Evolutionary conservation across 768 basidiomycete genomes (phyloP).

Genomic region (Leucosporidium yakuticum): DNA sequence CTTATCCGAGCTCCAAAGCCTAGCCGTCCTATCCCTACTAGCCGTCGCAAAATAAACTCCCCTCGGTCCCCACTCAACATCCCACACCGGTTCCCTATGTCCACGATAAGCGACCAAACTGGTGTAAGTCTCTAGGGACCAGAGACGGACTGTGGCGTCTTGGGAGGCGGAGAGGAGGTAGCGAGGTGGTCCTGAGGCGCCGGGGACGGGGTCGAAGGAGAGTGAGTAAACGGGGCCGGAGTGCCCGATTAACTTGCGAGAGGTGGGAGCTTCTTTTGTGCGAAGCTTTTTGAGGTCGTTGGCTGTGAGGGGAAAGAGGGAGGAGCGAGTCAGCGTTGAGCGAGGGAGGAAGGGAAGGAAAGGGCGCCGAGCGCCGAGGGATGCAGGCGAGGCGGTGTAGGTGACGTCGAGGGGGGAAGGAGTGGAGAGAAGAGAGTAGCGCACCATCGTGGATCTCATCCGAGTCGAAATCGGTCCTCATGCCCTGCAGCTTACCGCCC

Average conservation of each 20-base stretch:
- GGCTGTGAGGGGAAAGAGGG: conserved; percentile 46
- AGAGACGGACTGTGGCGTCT: conserved; percentile 81
- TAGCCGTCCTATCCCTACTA: conserved; percentile 85
- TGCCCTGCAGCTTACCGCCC: conserved; percentile 74
- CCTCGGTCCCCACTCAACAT: conserved; percentile 96
- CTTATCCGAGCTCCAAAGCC: conserved; percentile 93
- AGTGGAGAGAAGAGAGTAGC: conserved; percentile 35
- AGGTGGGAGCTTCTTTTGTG: conserved; percentile 53
- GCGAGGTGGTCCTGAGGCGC: conserved; percentile 76
- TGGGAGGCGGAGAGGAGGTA: conserved; percentile 87
- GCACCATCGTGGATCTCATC: conserved; percentile 64
- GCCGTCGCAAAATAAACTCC: conserved; percentile 98
- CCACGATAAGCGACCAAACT: conserved; percentile 91
- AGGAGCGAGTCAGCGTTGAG: too few species aligned
- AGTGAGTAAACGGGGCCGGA: conserved; percentile 94
- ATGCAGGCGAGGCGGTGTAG: not conserved
- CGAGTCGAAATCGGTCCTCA: conserved; percentile 67
- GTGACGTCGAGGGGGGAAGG: not conserved
- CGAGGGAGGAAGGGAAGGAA: not conserved
- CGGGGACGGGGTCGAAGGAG: conserved; percentile 83
- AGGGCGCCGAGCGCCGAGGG: too few species aligned
- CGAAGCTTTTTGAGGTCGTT: conserved; percentile 59
- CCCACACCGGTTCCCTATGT: conserved; percentile 97
- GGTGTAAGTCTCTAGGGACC: conserved; percentile 91
- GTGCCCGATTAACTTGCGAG: conserved; percentile 93